Conservation (phyloP, 2,329 filamentous ascomycete genomes). For the Ascochyta rabiei region DNA sequence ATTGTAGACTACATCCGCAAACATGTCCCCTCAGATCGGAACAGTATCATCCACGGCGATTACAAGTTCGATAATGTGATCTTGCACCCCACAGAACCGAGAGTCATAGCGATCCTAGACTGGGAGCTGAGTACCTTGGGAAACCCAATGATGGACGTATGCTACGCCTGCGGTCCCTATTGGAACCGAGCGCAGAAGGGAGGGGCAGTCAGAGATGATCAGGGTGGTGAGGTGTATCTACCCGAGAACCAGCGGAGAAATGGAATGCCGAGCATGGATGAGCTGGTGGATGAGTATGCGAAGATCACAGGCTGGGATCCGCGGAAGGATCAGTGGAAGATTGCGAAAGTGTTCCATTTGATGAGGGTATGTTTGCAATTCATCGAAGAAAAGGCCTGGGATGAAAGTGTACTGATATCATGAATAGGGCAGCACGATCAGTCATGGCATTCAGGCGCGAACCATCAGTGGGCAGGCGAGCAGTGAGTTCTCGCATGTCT, state of each 20-base stretch:
- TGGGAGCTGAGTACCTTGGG: constrained; percentile 98
- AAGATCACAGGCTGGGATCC: constrained; percentile 75
- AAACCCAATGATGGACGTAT: constrained; percentile 87
- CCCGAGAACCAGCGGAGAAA: constrained; percentile 53
- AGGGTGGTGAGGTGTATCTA: constrained; percentile 49
- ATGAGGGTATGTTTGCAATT: constrained; percentile 35
- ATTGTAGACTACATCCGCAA: constrained; percentile 78
- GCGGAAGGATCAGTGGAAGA: constrained; percentile 40
- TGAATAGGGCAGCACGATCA: constrained; percentile 40
- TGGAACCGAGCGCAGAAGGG: constrained; percentile 44
- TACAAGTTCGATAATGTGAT: constrained; percentile 75
- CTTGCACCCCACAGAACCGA: constrained; percentile 83
- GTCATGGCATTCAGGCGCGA: constrained; percentile 44
- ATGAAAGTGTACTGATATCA: background rate
- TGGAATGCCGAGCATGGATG: constrained; percentile 67
- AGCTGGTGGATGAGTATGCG: constrained; percentile 69
- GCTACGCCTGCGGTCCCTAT: constrained; percentile 70
- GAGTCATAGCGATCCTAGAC: constrained; percentile 90
- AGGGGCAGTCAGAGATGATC: constrained; percentile 29
- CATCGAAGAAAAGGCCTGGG: no score
- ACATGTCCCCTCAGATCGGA: constrained; percentile 69
- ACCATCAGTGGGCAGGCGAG: constrained; percentile 46
- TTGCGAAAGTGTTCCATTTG: constrained; percentile 44
- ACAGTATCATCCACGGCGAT: constrained; percentile 87
- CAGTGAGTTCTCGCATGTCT: constrained; percentile 44